A percentile compares a stretch with the other conserved stretches of the same genome.
These are phyloP conservation scores for Cymodocea nodosa DNA, from an alignment of 116 monocot species.

Conservation along the genomic window DNA sequence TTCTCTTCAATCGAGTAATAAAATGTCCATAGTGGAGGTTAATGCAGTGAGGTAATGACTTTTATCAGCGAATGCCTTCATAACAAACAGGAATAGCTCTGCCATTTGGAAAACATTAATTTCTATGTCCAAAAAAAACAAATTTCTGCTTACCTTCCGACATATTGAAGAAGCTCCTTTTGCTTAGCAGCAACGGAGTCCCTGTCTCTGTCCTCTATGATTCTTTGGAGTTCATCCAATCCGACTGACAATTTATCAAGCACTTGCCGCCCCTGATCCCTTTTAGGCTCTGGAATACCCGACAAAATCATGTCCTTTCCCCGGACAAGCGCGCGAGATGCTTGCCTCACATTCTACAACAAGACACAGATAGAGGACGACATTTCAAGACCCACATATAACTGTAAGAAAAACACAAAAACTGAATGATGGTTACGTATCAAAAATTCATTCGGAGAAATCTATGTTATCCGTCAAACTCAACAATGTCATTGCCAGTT, in stretches of 20 bases:
- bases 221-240: constrained; percentile 62
- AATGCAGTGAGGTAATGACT: no score
- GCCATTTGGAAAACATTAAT: no score
- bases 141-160: constrained; percentile 52
- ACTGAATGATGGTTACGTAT: no score
- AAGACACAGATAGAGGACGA: not conserved
- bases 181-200: constrained; percentile 82
- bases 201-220: constrained; percentile 72
- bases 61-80: no score
- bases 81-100: no score
- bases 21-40: no score
- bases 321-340: constrained; percentile 78
- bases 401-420: not conserved
- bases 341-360: constrained; percentile 77
- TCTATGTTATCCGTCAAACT: no score
- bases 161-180: constrained; percentile 87
- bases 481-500: no score
- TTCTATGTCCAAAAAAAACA: not conserved
- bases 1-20: no score
- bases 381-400: not conserved
- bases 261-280: constrained; percentile 45
- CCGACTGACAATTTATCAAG: constrained; percentile 62
- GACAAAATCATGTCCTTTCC: constrained; percentile 63
- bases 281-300: constrained; percentile 70
- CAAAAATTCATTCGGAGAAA: no score